Conservation (phyloP, 495 filamentous ascomycete genomes). For the Daldinia bambusicola region DNA sequence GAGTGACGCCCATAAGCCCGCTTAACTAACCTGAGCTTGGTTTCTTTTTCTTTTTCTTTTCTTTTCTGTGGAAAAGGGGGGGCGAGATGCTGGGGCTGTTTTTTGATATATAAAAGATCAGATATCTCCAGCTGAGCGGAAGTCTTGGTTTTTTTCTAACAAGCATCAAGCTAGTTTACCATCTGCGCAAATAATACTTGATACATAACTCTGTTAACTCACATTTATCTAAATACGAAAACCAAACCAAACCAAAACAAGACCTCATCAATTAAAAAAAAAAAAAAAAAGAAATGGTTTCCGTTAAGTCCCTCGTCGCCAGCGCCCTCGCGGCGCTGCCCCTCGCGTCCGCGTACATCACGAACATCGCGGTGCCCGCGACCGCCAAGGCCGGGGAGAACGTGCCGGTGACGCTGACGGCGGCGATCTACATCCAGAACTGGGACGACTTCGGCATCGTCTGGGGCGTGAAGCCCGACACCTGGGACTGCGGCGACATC, state of each 20-base stretch:
- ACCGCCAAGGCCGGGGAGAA: slow-evolving; percentile 26
- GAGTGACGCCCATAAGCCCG: slow-evolving; percentile 4
- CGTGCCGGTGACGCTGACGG: slow-evolving; percentile 34
- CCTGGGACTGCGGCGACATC: slow-evolving; percentile 22
- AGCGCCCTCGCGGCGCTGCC: slow-evolving; percentile 23
- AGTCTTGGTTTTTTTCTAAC: not conserved
- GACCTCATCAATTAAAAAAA: slow-evolving; percentile 8
- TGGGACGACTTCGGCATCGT: slow-evolving; percentile 49
- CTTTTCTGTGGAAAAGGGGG: not conserved
- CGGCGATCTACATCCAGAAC: slow-evolving; percentile 48
- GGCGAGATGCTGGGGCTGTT: too few species aligned
- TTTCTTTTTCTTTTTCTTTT: too few species aligned
- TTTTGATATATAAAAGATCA: slow-evolving; percentile 13
- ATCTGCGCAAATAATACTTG: not conserved
- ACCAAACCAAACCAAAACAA: slow-evolving; percentile 11
- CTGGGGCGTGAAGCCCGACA: slow-evolving; percentile 35
- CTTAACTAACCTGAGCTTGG: too few species aligned
- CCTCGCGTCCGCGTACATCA: slow-evolving; percentile 36
- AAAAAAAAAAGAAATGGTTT: too few species aligned
- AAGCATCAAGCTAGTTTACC: slow-evolving; percentile 1
- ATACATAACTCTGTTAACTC: not conserved
- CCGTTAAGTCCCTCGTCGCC: slow-evolving; percentile 38
- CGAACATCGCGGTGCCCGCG: slow-evolving; percentile 15
- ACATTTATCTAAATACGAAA: not conserved
- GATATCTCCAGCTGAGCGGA: not conserved